phyloP scores from a whole-genome alignment of 768 basidiomycete species.

The Russula olivacea region DNA sequence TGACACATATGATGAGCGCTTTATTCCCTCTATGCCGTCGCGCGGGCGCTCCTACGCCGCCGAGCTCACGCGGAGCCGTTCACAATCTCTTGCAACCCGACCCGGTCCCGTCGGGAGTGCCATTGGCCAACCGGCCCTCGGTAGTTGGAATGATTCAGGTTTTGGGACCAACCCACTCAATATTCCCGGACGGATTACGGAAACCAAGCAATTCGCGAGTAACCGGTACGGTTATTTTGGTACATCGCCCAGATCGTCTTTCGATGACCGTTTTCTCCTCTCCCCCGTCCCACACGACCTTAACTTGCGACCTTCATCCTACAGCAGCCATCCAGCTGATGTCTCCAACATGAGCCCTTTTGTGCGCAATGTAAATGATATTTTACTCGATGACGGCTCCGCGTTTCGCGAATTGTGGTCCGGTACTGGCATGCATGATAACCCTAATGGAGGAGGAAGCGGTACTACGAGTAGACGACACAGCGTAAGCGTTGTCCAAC shows the following conservation, averaged over 20 bases:
- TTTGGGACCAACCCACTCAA: conserved; percentile 50
- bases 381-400: conserved; percentile 66
- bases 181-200: conserved; percentile 52
- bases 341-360: conserved; percentile 81
- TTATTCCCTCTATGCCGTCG: conserved; percentile 37
- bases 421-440: conserved; percentile 56
- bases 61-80: conserved; percentile 67
- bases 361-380: conserved; percentile 75
- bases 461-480: conserved; percentile 80
- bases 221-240: conserved; percentile 64
- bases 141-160: conserved; percentile 56
- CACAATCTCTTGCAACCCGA: conserved; percentile 65
- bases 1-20: conserved; percentile 46
- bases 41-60: conserved; percentile 56
- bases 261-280: conserved; percentile 47
- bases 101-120: conserved; percentile 50
- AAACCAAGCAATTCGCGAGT: conserved; percentile 53
- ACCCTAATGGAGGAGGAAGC: conserved; percentile 62
- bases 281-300: conserved; percentile 37
- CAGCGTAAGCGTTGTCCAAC: conserved; percentile 79
- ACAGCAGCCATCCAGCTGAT: conserved; percentile 42
- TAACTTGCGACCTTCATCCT: conserved; percentile 30
- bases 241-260: conserved; percentile 49
- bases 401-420: conserved; percentile 73
- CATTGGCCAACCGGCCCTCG: conserved; percentile 34